phyloP scores from a whole-genome alignment of 2,329 filamentous ascomycete species.

The Rosellinia necatrix region DNA sequence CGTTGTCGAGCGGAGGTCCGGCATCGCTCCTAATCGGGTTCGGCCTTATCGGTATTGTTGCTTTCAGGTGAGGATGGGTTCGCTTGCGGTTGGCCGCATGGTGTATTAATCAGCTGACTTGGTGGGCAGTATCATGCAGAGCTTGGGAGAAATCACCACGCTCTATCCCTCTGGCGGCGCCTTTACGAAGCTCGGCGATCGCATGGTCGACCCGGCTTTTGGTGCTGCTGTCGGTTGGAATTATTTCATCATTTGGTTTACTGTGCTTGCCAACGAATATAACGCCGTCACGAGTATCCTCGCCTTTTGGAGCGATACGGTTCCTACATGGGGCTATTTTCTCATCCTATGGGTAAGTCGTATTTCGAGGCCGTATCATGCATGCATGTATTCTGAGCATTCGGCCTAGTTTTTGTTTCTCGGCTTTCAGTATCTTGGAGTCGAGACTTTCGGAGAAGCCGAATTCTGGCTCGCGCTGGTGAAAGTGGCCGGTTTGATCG shows the following conservation, averaged over 20 bases:
- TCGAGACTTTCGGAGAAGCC: slow-evolving; percentile 76
- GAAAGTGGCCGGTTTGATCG: slow-evolving; percentile 71
- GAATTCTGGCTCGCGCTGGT: slow-evolving; percentile 80
- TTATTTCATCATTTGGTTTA: slow-evolving; percentile 64
- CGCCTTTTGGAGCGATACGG: slow-evolving; percentile 65
- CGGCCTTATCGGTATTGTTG: slow-evolving; percentile 71
- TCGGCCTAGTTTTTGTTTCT: slow-evolving; percentile 58
- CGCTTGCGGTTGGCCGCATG: too few species aligned
- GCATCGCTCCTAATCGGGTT: slow-evolving; percentile 76
- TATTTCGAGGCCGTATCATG: neutral
- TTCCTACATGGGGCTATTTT: slow-evolving; percentile 70
- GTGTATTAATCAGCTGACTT: neutral
- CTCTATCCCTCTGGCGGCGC: slow-evolving; percentile 73
- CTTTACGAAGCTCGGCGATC: slow-evolving; percentile 71
- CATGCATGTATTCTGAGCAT: neutral
- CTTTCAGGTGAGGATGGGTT: slow-evolving; percentile 43
- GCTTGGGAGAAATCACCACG: slow-evolving; percentile 74
- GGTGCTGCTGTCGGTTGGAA: slow-evolving; percentile 73
- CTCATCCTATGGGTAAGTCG: slow-evolving; percentile 69
- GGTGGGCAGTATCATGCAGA: slow-evolving; percentile 66
- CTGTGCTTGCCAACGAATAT: slow-evolving; percentile 71
- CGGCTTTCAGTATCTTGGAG: slow-evolving; percentile 70
- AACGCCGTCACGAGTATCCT: slow-evolving; percentile 71
- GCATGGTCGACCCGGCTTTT: slow-evolving; percentile 73
- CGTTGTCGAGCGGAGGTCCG: slow-evolving; percentile 70